Evolutionary conservation across 148 eudicot genomes (phyloP), one percentile per base, ranked within the genome.

Genomic region (Vaccinium darrowii): DNA sequence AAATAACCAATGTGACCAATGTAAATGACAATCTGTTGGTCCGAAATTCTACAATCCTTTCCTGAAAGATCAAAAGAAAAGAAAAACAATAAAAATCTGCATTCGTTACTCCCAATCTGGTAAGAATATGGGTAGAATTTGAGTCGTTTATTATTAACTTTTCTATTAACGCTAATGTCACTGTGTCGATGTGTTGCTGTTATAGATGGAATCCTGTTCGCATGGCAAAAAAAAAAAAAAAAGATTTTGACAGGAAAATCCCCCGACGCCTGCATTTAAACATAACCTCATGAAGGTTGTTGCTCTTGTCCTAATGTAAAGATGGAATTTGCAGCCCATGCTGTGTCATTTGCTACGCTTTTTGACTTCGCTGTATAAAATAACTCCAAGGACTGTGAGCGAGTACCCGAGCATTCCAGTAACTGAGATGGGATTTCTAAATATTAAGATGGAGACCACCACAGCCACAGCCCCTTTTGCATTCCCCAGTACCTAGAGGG

Each of bases 401-500:
- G 94, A 30, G 85, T 95, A 95, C 27, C 98, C 98, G 25, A 93
- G 91, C 97, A 95, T 95, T 81, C 98, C 98, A 23, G 94, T 93
- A 39, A 95, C 87, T 39, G 98, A 92, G 56, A 95, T 97, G 0
- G 98, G 98, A 83, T 95, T 95, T 81, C 84, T 93, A 78, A 95
- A 95, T 76, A 95, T 92, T 90, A 95, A 82, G 83, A 95, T 94
- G 2, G 98, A 95, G 69, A 95, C 89, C 8, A 95, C 98, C 80
- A 95, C 98, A 30, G 98, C 97, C 67, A 95, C 97, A 4, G 98
- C 98, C 15, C 98, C 98, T 90, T 95, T 95, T 47, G 98, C 98
- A 84, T 95, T 95, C 81, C 98, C 98, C 73, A 95, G 92, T 36
- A 95, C 98, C 98, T 95, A 90, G 30, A 69, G 18, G 18, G 79